Base-by-base conservation (phyloP, 495 filamentous ascomycete genomes). In the Pseudevernia furfuracea region DNA sequence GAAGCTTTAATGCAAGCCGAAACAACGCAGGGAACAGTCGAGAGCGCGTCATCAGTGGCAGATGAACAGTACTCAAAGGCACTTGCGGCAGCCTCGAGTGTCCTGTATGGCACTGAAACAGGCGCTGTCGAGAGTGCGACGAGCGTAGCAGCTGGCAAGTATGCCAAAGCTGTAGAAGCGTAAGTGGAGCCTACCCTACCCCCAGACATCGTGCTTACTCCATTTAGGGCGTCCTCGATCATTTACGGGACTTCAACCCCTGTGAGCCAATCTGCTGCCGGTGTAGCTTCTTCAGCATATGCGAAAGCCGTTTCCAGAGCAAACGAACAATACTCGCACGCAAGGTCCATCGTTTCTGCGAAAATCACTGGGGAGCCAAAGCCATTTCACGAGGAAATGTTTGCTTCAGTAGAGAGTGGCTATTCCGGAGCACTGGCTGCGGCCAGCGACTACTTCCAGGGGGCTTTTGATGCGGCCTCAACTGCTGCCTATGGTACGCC, bases 291-390 rank as follows among this genome's bases (percentile, higher is more conserved):
- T 57, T 81, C 82, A 6, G 82, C 79, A 38, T 91, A 91, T 72
- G 79, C 78, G 17, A 75, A 79, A 41, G 88, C 88, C 41, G 69
- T 87, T 5, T 78, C 78, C 23, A 74, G 78, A 21, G 89, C 89
- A 38, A 80, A 81, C 48, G 77, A 82, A 39, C 82, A 85, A 32
- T 91, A 89, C 68, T 80, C 80, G 1, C 82, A 84, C 25, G 89
- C 88, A 5, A 83, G 85, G 67, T 84, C 83, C 8, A 78, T 81
- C n/a, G 76, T 87, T 3, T 86, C 85, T 4, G 81, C 77, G 15
- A 82, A 89, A 69, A 78, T 91, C 56, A 80, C 82, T n/a, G 87
- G 87, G 36, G 82, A 82, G 25, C 84, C 84, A 25, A 84, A 86
- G 46, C 82, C 84, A 17, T 75, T 78, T 19, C 84, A 90, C 63